A percentile compares a stretch with the other conserved stretches of the same genome.
phyloP scores from a whole-genome alignment of 129 eudicot species.

The Cynara cardunculus region DNA sequence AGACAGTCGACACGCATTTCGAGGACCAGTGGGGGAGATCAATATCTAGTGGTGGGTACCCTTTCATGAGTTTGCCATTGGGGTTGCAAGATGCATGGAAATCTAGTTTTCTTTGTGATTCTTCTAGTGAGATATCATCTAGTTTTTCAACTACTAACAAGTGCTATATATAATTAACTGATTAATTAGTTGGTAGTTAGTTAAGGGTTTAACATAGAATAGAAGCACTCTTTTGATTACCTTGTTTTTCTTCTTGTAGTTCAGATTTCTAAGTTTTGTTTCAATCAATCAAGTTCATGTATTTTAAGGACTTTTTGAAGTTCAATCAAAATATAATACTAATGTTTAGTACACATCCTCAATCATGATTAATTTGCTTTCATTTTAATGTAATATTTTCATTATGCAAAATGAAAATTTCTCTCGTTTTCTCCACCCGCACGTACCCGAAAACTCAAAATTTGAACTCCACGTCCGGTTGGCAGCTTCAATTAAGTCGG shows the following conservation, averaged over 20 bases:
- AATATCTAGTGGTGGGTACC: constrained; percentile 31
- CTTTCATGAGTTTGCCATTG: constrained; percentile 40
- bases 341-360: constrained; percentile 14
- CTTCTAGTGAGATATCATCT: constrained; percentile 67
- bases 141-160: constrained; percentile 69
- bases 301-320: constrained; percentile 22
- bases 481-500: too few species aligned
- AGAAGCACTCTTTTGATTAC: constrained; percentile 22
- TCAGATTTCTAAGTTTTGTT: constrained; percentile 32
- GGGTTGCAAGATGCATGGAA: constrained; percentile 54
- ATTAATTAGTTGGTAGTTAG: constrained; percentile 17
- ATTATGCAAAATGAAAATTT: neutral
- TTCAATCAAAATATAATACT: constrained; percentile 11
- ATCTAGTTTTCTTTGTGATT: constrained; percentile 69
- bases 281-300: constrained; percentile 31
- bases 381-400: neutral
- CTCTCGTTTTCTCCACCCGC: neutral
- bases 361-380: constrained; percentile 1
- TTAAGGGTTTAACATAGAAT: constrained; percentile 36
- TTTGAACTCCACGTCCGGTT: neutral
- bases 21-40: constrained; percentile 50
- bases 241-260: constrained; percentile 17
- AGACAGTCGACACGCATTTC: constrained; percentile 15
- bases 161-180: constrained; percentile 33
- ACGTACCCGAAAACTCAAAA: neutral